phyloP scores from a whole-genome alignment of 495 filamentous ascomycete species.

The Peziza echinospora region DNA sequence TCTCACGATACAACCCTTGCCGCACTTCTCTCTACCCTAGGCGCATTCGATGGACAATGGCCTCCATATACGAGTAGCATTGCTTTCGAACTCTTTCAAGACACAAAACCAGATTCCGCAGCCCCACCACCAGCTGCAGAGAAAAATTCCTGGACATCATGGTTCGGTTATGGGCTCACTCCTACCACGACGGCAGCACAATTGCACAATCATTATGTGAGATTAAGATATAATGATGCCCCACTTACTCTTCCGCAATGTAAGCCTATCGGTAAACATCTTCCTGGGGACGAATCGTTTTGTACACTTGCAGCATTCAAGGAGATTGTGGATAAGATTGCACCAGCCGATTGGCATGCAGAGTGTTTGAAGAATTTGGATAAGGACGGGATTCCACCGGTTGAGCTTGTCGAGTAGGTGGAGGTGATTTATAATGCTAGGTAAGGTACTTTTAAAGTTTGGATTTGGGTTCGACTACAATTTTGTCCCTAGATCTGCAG shows the following conservation, averaged over 20 bases:
- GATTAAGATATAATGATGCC: slow-evolving; percentile 78
- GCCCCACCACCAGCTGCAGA: slow-evolving; percentile 4
- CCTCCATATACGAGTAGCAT: slow-evolving; percentile 82
- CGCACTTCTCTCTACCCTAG: slow-evolving; percentile 52
- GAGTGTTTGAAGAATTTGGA: slow-evolving; percentile 50
- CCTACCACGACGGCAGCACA: background rate
- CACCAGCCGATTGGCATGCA: slow-evolving; percentile 54
- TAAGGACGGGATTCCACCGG: slow-evolving; percentile 28
- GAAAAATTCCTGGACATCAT: slow-evolving; percentile 5
- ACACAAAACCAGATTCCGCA: slow-evolving; percentile 16
- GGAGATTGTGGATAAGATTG: slow-evolving; percentile 71
- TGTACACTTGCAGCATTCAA: slow-evolving; percentile 91
- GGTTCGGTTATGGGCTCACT: background rate
- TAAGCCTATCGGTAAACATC: slow-evolving; percentile 51
- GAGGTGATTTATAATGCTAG: too few species aligned
- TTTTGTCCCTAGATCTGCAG: too few species aligned
- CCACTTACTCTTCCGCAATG: slow-evolving; percentile 68
- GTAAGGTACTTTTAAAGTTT: too few species aligned
- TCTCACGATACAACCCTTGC: slow-evolving; percentile 93
- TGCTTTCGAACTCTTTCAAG: slow-evolving; percentile 70
- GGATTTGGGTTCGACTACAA: too few species aligned
- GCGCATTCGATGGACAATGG: slow-evolving; percentile 60
- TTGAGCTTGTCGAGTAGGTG: slow-evolving; percentile 34
- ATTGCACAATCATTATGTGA: slow-evolving; percentile 60
- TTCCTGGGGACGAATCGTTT: slow-evolving; percentile 73